These are phyloP conservation scores for Ophiostoma angusticollis DNA, from an alignment of 2,329 filamentous ascomycete genomes.

Conservation along the genomic window DNA sequence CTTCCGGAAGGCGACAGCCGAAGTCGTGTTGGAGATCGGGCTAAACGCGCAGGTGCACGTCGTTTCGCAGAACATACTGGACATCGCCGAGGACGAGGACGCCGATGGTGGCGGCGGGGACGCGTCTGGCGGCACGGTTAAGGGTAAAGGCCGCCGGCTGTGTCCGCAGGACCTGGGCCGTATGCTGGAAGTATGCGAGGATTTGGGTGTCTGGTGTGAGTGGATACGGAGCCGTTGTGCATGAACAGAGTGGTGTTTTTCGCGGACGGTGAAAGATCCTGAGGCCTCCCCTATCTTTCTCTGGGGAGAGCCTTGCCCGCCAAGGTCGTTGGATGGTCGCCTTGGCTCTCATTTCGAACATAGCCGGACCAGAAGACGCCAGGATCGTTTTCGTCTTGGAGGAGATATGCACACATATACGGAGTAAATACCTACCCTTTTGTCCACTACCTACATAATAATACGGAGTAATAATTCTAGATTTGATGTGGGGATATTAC, in stretches of 20 bases:
- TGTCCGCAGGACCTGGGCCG: constrained; percentile 30
- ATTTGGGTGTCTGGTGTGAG: constrained; percentile 40
- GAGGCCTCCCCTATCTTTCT: background rate
- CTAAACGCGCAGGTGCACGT: constrained; percentile 47
- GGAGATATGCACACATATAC: no score
- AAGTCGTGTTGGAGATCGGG: constrained; percentile 45
- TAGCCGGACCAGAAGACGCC: no score
- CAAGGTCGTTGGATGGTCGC: no score
- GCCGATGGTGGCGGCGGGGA: background rate
- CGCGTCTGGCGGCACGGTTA: constrained; percentile 11
- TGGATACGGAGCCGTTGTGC: constrained; percentile 31
- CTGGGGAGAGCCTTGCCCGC: no score
- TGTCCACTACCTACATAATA: no score
- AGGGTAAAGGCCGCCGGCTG: constrained; percentile 24
- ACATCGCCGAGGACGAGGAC: constrained; percentile 12
- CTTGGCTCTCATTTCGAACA: no score
- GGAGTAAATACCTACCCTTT: no score
- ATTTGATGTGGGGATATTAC: no score
- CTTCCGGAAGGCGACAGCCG: constrained; percentile 32
- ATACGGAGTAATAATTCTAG: no score
- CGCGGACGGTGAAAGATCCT: background rate
- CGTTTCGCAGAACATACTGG: constrained; percentile 43
- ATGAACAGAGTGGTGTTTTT: constrained; percentile 9
- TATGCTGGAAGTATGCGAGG: constrained; percentile 36
- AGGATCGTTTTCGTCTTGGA: no score